These are phyloP conservation scores for Xylaria sp. DNA, from an alignment of 2,329 filamentous ascomycete genomes.

Conservation along the genomic window DNA sequence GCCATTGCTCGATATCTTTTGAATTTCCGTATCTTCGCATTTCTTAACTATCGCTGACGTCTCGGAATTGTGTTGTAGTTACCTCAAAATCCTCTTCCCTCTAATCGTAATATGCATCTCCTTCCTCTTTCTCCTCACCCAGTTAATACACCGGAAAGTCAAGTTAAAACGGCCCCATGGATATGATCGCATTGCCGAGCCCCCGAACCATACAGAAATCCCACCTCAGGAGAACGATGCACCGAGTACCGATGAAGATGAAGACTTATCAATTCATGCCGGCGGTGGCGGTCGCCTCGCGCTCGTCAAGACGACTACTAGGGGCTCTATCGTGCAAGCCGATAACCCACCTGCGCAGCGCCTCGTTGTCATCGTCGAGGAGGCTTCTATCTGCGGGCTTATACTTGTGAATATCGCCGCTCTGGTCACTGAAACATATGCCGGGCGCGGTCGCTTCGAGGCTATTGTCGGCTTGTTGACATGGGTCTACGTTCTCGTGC, in stretches of 20 bases:
- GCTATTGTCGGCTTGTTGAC: slow-evolving; percentile 70
- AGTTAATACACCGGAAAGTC: slow-evolving; percentile 59
- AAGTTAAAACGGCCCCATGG: slow-evolving; percentile 58
- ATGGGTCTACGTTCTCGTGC: slow-evolving; percentile 80
- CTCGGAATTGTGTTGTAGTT: slow-evolving; percentile 55
- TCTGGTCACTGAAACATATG: slow-evolving; percentile 65
- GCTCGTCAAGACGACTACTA: slow-evolving; percentile 65
- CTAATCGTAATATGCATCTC: slow-evolving; percentile 74
- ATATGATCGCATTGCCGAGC: slow-evolving; percentile 62
- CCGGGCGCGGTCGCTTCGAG: slow-evolving; percentile 61
- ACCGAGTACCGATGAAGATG: slow-evolving; percentile 63
- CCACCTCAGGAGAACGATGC: slow-evolving; percentile 55
- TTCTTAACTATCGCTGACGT: slow-evolving; percentile 4
- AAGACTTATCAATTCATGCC: slow-evolving; percentile 57
- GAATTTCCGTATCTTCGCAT: no score
- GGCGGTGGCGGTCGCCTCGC: slow-evolving; percentile 59
- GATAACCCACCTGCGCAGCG: slow-evolving; percentile 78
- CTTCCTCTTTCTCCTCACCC: slow-evolving; percentile 66
- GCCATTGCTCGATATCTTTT: background rate
- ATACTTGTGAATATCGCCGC: slow-evolving; percentile 71
- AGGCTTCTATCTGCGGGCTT: slow-evolving; percentile 73
- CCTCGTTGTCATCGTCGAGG: slow-evolving; percentile 73
- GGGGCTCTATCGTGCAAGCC: slow-evolving; percentile 70
- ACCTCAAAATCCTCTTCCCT: slow-evolving; percentile 81
- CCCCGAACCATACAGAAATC: slow-evolving; percentile 56